Evolutionary conservation across 306 rosid species (phyloP), one percentile per base, ranked within the genome.

Genomic region (Glycyrrhiza uralensis): DNA sequence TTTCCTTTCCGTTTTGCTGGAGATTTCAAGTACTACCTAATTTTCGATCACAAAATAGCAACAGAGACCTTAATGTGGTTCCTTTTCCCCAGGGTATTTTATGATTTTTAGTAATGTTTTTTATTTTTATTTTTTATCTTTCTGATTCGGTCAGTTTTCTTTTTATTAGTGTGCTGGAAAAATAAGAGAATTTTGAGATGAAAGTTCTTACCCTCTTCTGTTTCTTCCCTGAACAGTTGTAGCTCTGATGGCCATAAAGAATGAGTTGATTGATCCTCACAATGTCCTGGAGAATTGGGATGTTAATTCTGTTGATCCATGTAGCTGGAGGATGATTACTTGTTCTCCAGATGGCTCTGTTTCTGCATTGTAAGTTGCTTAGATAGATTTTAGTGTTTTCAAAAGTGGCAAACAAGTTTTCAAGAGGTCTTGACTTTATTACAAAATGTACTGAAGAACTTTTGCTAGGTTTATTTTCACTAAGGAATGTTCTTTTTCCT

Each of bases 311-410:
- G 99, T 95, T 39, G 99, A 95, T 88, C 99, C 99, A 46, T 95
- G 99, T 82, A 89, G 99, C 80, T 95, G 99, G 99, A 89, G 99
- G 82, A 95, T 95, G 99, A 89, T 95, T 47, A 91, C 97, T 38
- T 95, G 99, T 79, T 71, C 89, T 41, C 0, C 83, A n/a, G 99
- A 95, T 81, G 96, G 96, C 71, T 91, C 59, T 14, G 99, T 95
- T 63, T 89, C 92, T 74, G 92, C 86, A 81, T 81, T 95, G 99
- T 95, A 82, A 87, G 92, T 87, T 71, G 50, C 77, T 59, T 30
- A 35, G 4, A 61, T 33, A 77, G 3, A 62, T 23, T 81, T 45
- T 32, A 50, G 42, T 39, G 2, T 44, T 68, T 72, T 61, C 36
- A 36, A 35, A 54, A 19, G 44, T 19, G 28, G 35, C 56, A 57